These are phyloP conservation scores for Saccharomycopsis sp. DNA, from an alignment of 805 yeast species.

Conservation along the genomic window DNA sequence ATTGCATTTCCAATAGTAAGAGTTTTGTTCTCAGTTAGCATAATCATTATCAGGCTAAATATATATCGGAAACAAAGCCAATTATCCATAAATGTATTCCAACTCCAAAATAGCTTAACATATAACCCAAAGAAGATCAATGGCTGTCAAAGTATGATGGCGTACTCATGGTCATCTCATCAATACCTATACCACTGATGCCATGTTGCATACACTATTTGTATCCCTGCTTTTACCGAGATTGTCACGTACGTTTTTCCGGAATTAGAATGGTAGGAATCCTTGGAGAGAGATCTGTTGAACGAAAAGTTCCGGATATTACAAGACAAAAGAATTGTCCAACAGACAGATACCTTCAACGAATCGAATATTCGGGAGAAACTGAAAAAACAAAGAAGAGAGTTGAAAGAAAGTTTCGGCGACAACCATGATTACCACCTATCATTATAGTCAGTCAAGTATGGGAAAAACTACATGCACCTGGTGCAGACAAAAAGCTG, in stretches of 20 bases:
- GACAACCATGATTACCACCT: slow-evolving; percentile 34
- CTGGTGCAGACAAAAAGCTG: slow-evolving; percentile 11
- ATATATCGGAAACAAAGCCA: too few species aligned
- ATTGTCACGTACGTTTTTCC: slow-evolving; percentile 26
- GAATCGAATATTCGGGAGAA: slow-evolving; percentile 10
- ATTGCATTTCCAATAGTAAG: too few species aligned
- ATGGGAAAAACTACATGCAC: slow-evolving; percentile 29
- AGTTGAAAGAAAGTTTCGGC: slow-evolving; percentile 20
- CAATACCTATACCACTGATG: too few species aligned
- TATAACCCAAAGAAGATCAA: too few species aligned
- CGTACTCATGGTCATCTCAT: too few species aligned
- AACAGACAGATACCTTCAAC: slow-evolving; percentile 23
- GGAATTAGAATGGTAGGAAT: slow-evolving; percentile 31
- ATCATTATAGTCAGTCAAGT: slow-evolving; percentile 33
- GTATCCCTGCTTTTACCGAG: slow-evolving; percentile 3
- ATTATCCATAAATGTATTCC: too few species aligned
- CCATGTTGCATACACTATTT: too few species aligned
- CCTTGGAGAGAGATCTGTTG: slow-evolving; percentile 5
- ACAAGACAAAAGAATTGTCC: slow-evolving; percentile 25
- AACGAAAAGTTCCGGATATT: slow-evolving; percentile 22
- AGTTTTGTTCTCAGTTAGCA: too few species aligned
- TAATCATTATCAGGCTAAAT: too few species aligned
- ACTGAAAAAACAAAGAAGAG: slow-evolving; percentile 17
- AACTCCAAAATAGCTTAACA: too few species aligned
- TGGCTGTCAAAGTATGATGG: too few species aligned